Conservation (phyloP, 176 grass and related monocot species). For the Elaeis guineensis region DNA sequence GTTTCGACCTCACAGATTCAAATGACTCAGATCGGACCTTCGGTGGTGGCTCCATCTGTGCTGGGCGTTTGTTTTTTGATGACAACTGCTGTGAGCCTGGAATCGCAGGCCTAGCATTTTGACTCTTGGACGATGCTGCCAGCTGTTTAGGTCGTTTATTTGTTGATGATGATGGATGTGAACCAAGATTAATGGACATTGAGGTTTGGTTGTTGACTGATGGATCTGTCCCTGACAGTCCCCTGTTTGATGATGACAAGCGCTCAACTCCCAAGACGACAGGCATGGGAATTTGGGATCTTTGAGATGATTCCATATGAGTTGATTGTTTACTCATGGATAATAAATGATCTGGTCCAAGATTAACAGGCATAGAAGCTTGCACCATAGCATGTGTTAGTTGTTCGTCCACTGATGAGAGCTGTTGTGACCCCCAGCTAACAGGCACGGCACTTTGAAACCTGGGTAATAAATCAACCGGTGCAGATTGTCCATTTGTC, state of each 20-base stretch:
- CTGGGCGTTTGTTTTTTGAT: conserved; percentile 32
- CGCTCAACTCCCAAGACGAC: conserved; percentile 6
- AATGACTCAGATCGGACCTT: conserved; percentile 24
- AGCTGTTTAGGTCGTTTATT: conserved; percentile 24
- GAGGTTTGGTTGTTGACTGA: conserved; percentile 30
- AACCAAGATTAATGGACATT: conserved; percentile 22
- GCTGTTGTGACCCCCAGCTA: background rate
- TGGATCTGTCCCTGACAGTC: conserved; percentile 9
- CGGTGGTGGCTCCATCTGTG: conserved; percentile 10
- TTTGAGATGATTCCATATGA: conserved; percentile 24
- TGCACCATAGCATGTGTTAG: conserved; percentile 3
- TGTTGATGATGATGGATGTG: conserved; percentile 19
- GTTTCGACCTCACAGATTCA: conserved; percentile 41
- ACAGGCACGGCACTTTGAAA: conserved; percentile 4
- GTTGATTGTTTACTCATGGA: conserved; percentile 29
- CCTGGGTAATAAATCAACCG: conserved; percentile 5
- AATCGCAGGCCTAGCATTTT: conserved; percentile 19
- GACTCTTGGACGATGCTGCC: conserved; percentile 16
- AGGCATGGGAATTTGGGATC: conserved; percentile 17
- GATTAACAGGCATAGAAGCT: conserved; percentile 5
- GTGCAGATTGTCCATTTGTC: background rate
- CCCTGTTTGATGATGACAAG: conserved; percentile 14
- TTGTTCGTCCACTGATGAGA: conserved; percentile 5
- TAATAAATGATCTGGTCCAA: conserved; percentile 22
- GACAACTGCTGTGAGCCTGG: background rate